Evolutionary conservation across 2,329 filamentous ascomycete genomes (phyloP), one percentile per base, ranked within the genome.

Genomic region (Nannizziopsis arthrosporioides): DNA sequence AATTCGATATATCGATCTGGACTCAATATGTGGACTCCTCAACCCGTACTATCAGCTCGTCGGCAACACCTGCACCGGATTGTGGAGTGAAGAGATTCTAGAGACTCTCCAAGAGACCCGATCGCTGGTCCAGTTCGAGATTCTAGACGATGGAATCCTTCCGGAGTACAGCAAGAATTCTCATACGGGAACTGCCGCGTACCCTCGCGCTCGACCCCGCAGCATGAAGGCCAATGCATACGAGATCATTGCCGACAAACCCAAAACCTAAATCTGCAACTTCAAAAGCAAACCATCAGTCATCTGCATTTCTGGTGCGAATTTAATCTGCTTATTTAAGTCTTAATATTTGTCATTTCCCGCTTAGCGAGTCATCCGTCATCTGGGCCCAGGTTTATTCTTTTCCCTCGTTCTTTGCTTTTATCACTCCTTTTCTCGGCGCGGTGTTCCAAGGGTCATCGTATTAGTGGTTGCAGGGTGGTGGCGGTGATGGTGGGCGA

Each of bases 1-100:
- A 49, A 85, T 87, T 57, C 78, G 83, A 47, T 87, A 84, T 57
- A 80, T 87, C 46, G 83, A 87, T 62, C 70, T 87, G 5, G 83
- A 87, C 59, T 84, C 82, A 1, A 77, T 80, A 2, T 73, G 82
- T 11, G 82, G 82, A 2, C 76, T 80, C 1, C 66, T 86, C 3
- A 86, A 87, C 56, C 84, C 84, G 0, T 85, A 81, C 58, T 88
- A 86, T 60, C 68, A 82, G 48, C 66, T 86, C 37, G 68, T 73
- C 31, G 70, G 78, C 41, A 75, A 75, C 34, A 66, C 70, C 57
- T 83, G 80, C 56, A 80, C 77, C 1, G 84, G 84, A 4, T 74
- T 88, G 1, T 88, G 83, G 84, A 86, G 79, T 59, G 76, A 82
- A 7, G 62, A 68, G 6, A 85, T 87, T 40, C 66, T 86, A 8